These are phyloP conservation scores for Pseudogymnoascus sp. DNA, from an alignment of 2,329 filamentous ascomycete species.

Conservation along the genomic window DNA sequence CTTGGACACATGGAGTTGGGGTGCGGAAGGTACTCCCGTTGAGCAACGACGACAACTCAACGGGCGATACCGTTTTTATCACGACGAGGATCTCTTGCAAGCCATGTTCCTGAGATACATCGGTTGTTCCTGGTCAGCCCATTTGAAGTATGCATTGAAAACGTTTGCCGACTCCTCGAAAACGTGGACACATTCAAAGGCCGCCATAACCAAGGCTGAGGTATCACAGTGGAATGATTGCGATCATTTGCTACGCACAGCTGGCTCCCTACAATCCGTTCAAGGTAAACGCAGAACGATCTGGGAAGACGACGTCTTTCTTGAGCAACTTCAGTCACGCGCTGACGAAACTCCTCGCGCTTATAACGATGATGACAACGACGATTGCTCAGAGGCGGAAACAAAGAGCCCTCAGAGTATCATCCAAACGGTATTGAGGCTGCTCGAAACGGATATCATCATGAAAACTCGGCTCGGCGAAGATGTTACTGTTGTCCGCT, in stretches of 20 bases:
- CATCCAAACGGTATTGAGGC: conserved; percentile 48
- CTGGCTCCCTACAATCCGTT: conserved; percentile 20
- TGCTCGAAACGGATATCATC: conserved; percentile 44
- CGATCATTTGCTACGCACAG: neutral
- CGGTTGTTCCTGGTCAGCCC: conserved; percentile 40
- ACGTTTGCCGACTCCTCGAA: conserved; percentile 7
- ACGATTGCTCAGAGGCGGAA: conserved; percentile 23
- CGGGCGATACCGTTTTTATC: conserved; percentile 49
- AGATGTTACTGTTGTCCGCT: conserved; percentile 44
- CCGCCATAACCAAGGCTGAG: conserved; percentile 27
- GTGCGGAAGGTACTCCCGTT: conserved; percentile 34
- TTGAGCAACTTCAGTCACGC: conserved; percentile 42
- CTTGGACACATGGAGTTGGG: conserved; percentile 44
- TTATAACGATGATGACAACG: conserved; percentile 32
- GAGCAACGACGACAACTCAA: conserved; percentile 45
- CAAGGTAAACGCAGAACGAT: conserved; percentile 32
- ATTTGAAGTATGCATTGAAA: conserved; percentile 33
- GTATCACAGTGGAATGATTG: neutral
- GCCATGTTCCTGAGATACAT: conserved; percentile 45
- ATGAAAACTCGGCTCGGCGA: conserved; percentile 39
- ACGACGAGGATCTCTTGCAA: conserved; percentile 49
- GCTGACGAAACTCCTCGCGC: conserved; percentile 30
- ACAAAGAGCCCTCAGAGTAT: conserved; percentile 36
- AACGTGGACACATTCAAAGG: conserved; percentile 15
- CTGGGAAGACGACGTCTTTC: conserved; percentile 42